Evolutionary conservation across 1,284 basidiomycete genomes (phyloP).

Genomic region (Volvariella surrecta): DNA sequence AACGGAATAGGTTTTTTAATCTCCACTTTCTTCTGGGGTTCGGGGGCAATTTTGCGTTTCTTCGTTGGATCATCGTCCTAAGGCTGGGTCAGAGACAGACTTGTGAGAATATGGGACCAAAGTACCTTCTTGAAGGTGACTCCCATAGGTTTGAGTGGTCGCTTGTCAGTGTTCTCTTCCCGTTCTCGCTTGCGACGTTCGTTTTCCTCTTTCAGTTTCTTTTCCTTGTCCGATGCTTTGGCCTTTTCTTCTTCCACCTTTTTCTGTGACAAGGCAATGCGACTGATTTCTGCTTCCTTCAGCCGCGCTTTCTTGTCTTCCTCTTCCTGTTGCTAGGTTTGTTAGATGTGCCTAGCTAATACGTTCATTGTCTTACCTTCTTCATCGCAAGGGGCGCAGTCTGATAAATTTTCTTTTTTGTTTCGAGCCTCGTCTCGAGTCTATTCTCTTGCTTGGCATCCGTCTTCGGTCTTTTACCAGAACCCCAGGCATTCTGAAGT

Average conservation of each 20-base stretch:
- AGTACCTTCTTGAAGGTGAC: not conserved
- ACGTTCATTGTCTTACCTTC: constrained; percentile 53
- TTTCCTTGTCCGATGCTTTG: constrained; percentile 55
- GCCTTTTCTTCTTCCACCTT: constrained; percentile 76
- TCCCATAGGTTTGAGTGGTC: constrained; percentile 30
- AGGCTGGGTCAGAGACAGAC: not conserved
- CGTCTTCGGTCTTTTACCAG: constrained; percentile 56
- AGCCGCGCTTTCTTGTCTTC: constrained; percentile 70
- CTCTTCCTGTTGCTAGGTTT: constrained; percentile 74
- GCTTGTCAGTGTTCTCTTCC: constrained; percentile 66
- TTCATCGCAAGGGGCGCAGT: constrained; percentile 77
- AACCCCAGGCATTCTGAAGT: constrained; percentile 53
- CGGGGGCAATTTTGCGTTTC: constrained; percentile 52
- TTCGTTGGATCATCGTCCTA: constrained; percentile 60
- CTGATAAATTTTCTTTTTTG: constrained; percentile 55
- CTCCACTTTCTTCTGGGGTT: constrained; percentile 50
- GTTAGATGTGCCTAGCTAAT: constrained; percentile 6
- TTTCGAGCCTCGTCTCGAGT: no score
- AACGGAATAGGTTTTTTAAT: constrained; percentile 37
- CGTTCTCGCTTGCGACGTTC: constrained; percentile 68
- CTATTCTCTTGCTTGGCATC: constrained; percentile 40
- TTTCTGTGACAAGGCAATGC: constrained; percentile 60
- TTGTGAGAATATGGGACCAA: not conserved
- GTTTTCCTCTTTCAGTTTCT: constrained; percentile 58
- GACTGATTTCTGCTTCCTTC: constrained; percentile 74